These are phyloP conservation scores for Aspergillus proliferans DNA, from an alignment of 2,329 filamentous ascomycete species.

Conservation along the genomic window DNA sequence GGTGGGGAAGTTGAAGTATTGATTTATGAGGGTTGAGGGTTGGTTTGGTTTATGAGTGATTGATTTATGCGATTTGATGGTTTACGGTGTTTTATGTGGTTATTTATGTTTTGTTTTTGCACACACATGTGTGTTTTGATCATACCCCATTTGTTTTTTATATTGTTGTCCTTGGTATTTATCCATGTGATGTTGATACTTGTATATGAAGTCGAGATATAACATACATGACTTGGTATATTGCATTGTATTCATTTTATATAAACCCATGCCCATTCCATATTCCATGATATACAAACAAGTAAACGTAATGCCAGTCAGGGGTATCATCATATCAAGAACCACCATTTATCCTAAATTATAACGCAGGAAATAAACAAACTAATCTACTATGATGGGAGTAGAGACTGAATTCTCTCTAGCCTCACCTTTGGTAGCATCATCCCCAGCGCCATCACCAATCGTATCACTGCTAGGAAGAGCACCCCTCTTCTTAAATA, in stretches of 20 bases:
- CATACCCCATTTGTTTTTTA: conserved; percentile 3
- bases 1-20: conserved; percentile 49
- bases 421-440: not conserved
- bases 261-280: no score
- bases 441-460: conserved; percentile 13
- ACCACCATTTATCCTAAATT: not conserved
- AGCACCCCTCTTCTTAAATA: conserved; percentile 31
- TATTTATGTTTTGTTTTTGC: not conserved
- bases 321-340: not conserved
- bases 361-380: not conserved
- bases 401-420: not conserved
- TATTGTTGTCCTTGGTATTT: not conserved
- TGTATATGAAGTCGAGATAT: not conserved
- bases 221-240: not conserved
- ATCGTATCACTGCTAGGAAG: not conserved
- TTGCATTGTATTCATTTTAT: not conserved
- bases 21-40: conserved; percentile 2
- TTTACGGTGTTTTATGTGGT: not conserved
- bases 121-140: not conserved
- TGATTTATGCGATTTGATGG: not conserved
- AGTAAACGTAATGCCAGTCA: not conserved
- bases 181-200: not conserved
- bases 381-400: conserved; percentile 1
- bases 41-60: not conserved
- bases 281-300: no score